Base-by-base conservation (phyloP, 768 basidiomycete species). In the Boletus rufocinnamomeus region DNA sequence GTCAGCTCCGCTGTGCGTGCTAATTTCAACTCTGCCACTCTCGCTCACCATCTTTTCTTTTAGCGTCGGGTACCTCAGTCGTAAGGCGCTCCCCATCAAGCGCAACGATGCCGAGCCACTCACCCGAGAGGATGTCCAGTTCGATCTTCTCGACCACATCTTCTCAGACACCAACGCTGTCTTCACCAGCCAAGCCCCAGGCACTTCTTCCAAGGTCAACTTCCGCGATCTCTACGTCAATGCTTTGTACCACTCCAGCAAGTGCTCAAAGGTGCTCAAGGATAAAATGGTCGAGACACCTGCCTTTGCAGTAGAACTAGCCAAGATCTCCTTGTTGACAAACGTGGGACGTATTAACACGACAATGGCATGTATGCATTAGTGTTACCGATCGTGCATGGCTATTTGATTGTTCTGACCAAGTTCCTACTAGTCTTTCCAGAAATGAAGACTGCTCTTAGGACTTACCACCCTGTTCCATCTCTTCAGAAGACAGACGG, bases 321-420 rank as follows among this genome's bases (percentile, higher is more conserved):
- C 87, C 52, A 93, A 93, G 75, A 84, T 95, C 38, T 87, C 89
- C 28, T 79, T 95, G 35, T 78, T 95, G 53, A 91, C 92, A 52
- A 96, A 96, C 68, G 89, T 94, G 48, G 93, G 93, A 27, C 80
- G 92, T 61, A 91, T 95, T 74, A 95, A 95, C 69, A 95, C 94
- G 40, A 95, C 93, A 34, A 87, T 94, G 84, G 92, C 92, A 52
- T 88, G 85, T 89, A 74, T 77, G 86, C 72, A 60, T 55, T 59
- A 5, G 23, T 54, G 47, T 52, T 52, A 61, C 57, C n/a, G 57
- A 56, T 55, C 54, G 48, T 44, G 46, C 28, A 35, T 45, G 37
- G 23, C 37, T 38, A 40, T 54, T 62, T 52, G 44, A 55, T 64
- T 53, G 23, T 58, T 28, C 63, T 73, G 46, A 71, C 59, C 57